Conservation (phyloP, 352 stramenopile genomes). For the Phytophthora pistaciae region DNA sequence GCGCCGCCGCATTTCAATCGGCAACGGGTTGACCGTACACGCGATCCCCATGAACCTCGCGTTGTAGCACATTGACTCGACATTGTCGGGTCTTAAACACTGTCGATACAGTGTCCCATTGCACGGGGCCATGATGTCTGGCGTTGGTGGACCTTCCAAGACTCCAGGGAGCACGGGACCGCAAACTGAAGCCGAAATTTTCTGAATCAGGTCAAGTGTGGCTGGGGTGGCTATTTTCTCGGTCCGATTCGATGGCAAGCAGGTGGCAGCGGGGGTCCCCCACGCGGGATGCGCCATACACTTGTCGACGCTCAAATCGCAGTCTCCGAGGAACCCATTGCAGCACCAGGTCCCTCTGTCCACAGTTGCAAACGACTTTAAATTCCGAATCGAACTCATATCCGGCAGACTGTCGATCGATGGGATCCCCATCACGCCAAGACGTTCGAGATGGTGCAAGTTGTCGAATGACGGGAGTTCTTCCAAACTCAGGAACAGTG, state of each 20-base stretch:
- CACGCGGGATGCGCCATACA: slow-evolving; percentile 17
- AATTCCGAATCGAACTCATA: slow-evolving; percentile 8
- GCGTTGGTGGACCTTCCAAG: slow-evolving; percentile 1
- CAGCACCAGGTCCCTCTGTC: slow-evolving; percentile 28
- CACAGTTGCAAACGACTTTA: slow-evolving; percentile 29
- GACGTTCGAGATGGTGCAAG: too few relatives aligned
- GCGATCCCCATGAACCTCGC: slow-evolving; percentile 34
- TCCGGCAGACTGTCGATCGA: slow-evolving; percentile 16
- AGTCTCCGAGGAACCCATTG: slow-evolving; percentile 35
- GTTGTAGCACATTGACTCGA: slow-evolving; percentile 43
- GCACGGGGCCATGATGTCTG: slow-evolving; percentile 10
- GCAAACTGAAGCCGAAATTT: neutral
- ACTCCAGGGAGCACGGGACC: neutral
- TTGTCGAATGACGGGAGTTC: too few relatives aligned
- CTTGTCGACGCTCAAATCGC: slow-evolving; percentile 5
- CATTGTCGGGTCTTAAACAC: slow-evolving; percentile 1
- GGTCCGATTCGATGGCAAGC: slow-evolving; percentile 1
- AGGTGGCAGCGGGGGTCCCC: slow-evolving; percentile 9
- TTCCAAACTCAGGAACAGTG: too few relatives aligned
- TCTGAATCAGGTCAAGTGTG: neutral
- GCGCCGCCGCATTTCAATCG: slow-evolving; percentile 26
- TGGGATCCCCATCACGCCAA: too few relatives aligned
- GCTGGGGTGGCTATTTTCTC: neutral
- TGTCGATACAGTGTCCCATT: slow-evolving; percentile 31
- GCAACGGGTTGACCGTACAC: slow-evolving; percentile 18